Percentiles rank a stretch among this genome's conserved stretches.
Conservation (phyloP, 2,329 filamentous ascomycete genomes). For the Cercospora citrullina region DNA sequence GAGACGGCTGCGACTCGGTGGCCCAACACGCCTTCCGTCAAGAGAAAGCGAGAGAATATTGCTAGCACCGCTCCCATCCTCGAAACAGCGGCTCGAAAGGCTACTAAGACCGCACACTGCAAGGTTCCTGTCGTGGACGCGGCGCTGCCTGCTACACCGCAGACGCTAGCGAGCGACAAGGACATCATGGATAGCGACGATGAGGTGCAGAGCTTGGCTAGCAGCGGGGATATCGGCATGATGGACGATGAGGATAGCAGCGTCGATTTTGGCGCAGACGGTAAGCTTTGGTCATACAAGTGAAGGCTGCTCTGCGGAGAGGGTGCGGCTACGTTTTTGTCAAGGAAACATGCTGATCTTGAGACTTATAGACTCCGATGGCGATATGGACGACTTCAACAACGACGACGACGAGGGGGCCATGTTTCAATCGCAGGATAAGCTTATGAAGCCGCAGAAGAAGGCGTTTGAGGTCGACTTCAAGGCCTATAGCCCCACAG, state of each 20-base stretch:
- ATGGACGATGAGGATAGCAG: conserved; percentile 66
- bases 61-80: conserved; percentile 25
- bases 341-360: conserved; percentile 16
- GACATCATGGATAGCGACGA: conserved; percentile 85
- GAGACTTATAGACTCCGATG: conserved; percentile 48
- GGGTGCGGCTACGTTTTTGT: background rate
- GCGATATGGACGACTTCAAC: conserved; percentile 56
- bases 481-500: conserved; percentile 74
- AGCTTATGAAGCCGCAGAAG: conserved; percentile 70
- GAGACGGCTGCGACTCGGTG: conserved; percentile 28
- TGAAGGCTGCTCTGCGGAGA: background rate
- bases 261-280: conserved; percentile 49
- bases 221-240: conserved; percentile 65
- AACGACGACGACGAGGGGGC: conserved; percentile 55
- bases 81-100: conserved; percentile 32
- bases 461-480: conserved; percentile 81
- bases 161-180: conserved; percentile 43
- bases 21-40: conserved; percentile 19
- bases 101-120: conserved; percentile 39
- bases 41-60: conserved; percentile 37
- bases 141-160: conserved; percentile 53
- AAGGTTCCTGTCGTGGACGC: conserved; percentile 40
- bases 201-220: conserved; percentile 83
- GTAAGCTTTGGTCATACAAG: conserved; percentile 32
- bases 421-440: conserved; percentile 61